Evolutionary conservation across 768 basidiomycete genomes (phyloP).

Genomic region (Phlegmacium glaucopus): DNA sequence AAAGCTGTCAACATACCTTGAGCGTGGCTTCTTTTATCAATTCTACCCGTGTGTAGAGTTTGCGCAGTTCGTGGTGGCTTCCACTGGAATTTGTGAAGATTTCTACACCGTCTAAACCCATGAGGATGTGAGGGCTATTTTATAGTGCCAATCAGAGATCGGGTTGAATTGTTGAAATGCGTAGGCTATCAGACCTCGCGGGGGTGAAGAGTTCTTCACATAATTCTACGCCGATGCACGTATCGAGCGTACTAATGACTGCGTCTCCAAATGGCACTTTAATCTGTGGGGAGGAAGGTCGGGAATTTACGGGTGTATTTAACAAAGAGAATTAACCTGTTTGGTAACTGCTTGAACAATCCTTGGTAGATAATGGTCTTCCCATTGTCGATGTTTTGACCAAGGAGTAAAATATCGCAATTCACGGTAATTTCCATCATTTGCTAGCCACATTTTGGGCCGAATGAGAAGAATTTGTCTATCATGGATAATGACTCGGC

Average conservation of each 20-base stretch:
- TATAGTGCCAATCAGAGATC: neutral
- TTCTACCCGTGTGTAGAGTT: conserved; percentile 86
- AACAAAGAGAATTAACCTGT: conserved; percentile 49
- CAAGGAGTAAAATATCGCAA: conserved; percentile 93
- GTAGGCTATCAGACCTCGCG: conserved; percentile 66
- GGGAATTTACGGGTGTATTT: neutral
- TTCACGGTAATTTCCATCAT: conserved; percentile 96
- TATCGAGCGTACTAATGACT: conserved; percentile 89
- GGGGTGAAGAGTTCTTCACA: conserved; percentile 99
- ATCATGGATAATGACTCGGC: conserved; percentile 85
- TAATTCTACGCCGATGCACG: conserved; percentile 94
- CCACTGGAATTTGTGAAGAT: conserved; percentile 99
- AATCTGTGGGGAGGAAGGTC: conserved; percentile 36
- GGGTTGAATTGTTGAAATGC: neutral
- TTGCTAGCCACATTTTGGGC: conserved; percentile 99
- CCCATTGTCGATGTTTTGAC: conserved; percentile 84
- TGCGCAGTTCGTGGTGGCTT: conserved; percentile 98
- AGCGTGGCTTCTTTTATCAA: conserved; percentile 95
- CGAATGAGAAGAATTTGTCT: conserved; percentile 89
- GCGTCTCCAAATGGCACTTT: conserved; percentile 97
- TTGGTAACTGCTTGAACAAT: conserved; percentile 87
- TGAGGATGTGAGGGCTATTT: conserved; percentile 89
- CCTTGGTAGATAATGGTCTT: conserved; percentile 89
- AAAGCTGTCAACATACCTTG: conserved; percentile 52
- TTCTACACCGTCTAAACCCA: conserved; percentile 98